Evolutionary conservation across 768 basidiomycete species (phyloP).

Genomic region (Coprinellus aureogranulatus): DNA sequence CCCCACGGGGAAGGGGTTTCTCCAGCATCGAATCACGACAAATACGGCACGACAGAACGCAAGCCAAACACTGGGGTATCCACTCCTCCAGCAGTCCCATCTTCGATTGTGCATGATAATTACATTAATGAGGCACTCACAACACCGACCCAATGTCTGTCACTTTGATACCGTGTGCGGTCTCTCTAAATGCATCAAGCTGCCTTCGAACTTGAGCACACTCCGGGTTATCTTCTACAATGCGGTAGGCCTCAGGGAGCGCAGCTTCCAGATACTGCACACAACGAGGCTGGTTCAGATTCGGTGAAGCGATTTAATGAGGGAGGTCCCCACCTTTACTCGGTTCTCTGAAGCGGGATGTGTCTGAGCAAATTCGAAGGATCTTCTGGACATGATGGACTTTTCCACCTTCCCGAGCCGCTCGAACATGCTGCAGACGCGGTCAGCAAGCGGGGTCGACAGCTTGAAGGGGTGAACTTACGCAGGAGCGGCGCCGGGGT

Average conservation of each 20-base stretch:
- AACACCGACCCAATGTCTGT: not conserved
- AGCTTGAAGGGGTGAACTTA: conserved; percentile 29
- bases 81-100: no score
- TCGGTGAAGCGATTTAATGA: not conserved
- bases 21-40: no score
- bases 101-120: no score
- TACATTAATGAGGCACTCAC: no score
- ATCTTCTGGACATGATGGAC: conserved; percentile 22
- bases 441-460: not conserved
- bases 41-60: no score
- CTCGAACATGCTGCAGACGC: conserved; percentile 57
- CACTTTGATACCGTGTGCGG: not conserved
- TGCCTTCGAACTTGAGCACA: conserved; percentile 46
- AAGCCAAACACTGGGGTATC: no score
- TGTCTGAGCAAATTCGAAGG: conserved; percentile 65
- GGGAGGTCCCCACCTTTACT: conserved; percentile 52
- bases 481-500: conserved; percentile 76
- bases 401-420: conserved; percentile 62
- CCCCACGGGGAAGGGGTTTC: no score
- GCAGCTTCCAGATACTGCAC: conserved; percentile 50
- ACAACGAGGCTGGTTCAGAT: not conserved
- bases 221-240: conserved; percentile 53
- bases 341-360: conserved; percentile 77
- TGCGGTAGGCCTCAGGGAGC: conserved; percentile 56
- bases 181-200: conserved; percentile 29